Base-by-base conservation (phyloP, 371 early-diverging fungal species). In the Mucor racemosus region DNA sequence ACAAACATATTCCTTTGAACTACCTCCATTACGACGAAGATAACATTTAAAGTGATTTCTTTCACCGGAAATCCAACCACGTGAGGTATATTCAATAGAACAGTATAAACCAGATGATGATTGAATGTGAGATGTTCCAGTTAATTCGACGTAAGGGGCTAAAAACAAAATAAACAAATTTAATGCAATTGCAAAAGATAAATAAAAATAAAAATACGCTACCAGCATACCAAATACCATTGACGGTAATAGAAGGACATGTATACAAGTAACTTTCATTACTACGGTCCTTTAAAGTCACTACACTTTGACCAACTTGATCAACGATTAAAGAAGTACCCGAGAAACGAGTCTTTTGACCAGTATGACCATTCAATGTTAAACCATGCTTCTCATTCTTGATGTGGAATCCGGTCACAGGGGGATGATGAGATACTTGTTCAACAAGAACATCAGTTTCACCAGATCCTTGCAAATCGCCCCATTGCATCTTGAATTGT, bases 381-480 rank as follows among this genome's bases (percentile, higher is more conserved):
- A 92, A 77, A 9, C 90, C 90, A 8, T 85, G 82, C 50, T 86
- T 80, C 38, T 85, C 79, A 64, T 91, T 90, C 62, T 85, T 85
- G 62, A 92, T 80, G 59, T 83, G 85, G 68, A 91, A 85, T 2
- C 83, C 87, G 58, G 87, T 85, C 64, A 88, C 65, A n/a, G 93
- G 93, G 58, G 93, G 93, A 60, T 93, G 93, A 69, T 93, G 93
- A 60, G 86, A 87, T 44, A 87, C 90, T 74, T 92, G 93, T 69
- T 92, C 93, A 40, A 86, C 86, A 8, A 84, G 65, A 41, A 92
- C 83, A 65, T 78, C 71, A 10, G 89, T 88, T 34, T 84, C 85
- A 10, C 90, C 89, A 48, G 74, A 73, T 3, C 77, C 87, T 44
- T 92, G 88, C 14, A 97, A 84, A 59, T 84, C 81, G 17, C 82